A percentile compares a stretch with the other conserved stretches of the same genome.
These are phyloP conservation scores for Buddleja alternifolia DNA, from an alignment of 257 asterid genomes.

Conservation along the genomic window DNA sequence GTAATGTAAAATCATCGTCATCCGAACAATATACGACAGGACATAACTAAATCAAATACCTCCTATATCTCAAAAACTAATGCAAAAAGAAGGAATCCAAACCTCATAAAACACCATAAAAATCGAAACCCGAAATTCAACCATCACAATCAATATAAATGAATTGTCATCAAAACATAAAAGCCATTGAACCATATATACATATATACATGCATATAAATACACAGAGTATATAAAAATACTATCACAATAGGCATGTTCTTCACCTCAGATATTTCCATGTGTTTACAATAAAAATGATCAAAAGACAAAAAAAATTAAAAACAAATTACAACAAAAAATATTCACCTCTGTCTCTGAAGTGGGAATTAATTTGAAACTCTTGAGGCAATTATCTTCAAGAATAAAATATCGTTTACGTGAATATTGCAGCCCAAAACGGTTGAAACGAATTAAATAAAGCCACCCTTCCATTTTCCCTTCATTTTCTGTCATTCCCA, in stretches of 20 bases:
- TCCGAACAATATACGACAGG: not conserved
- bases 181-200: not conserved
- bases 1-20: not conserved
- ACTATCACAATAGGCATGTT: not conserved
- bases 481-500: conserved; percentile 54
- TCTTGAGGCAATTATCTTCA: conserved; percentile 75
- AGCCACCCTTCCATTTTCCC: conserved; percentile 93
- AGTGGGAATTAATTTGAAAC: conserved; percentile 76
- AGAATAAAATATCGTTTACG: conserved; percentile 88
- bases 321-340: not conserved
- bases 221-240: not conserved
- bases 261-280: not conserved
- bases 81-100: not conserved
- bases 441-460: conserved; percentile 68
- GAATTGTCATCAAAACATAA: not conserved
- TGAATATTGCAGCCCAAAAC: conserved; percentile 81
- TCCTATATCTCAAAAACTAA: not conserved
- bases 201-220: not conserved
- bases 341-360: conserved; percentile 60
- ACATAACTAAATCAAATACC: conserved; percentile 8
- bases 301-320: not conserved
- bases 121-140: conserved; percentile 14
- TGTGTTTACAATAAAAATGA: not conserved
- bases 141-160: conserved; percentile 4
- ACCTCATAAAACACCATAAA: not conserved